Conservation (phyloP, 805 yeast species). For the Monosporozyma servazzii region DNA sequence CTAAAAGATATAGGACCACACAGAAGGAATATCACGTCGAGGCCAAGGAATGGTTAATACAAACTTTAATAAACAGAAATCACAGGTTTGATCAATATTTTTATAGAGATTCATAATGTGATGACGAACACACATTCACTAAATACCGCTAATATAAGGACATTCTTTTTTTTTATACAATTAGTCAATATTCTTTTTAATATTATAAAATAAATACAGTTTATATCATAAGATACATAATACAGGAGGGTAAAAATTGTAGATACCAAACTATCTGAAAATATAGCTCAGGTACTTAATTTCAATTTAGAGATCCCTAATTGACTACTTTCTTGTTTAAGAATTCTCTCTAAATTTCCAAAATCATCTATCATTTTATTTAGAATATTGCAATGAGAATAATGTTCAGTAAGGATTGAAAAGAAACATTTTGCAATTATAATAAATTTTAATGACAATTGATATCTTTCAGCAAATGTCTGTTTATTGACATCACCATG, state of each 20-base stretch:
- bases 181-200: neutral
- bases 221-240: neutral
- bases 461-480: constrained; percentile 25
- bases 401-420: constrained; percentile 14
- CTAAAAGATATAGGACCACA: neutral
- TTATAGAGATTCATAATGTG: neutral
- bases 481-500: constrained; percentile 7
- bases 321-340: neutral
- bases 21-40: constrained; percentile 13
- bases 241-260: neutral
- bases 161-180: neutral
- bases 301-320: neutral
- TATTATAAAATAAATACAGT: neutral
- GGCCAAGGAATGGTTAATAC: constrained; percentile 29
- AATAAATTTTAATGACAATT: constrained; percentile 22
- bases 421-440: constrained; percentile 24
- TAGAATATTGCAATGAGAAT: constrained; percentile 23
- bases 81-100: constrained; percentile 6
- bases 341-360: constrained; percentile 12
- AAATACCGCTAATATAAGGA: neutral
- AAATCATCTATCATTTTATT: constrained; percentile 23
- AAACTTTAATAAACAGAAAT: constrained; percentile 23
- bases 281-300: neutral
- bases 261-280: neutral
- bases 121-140: neutral